Evolutionary conservation across 73 alveolate genomes (phyloP).

Genomic region (Paramecium biaurelia): DNA sequence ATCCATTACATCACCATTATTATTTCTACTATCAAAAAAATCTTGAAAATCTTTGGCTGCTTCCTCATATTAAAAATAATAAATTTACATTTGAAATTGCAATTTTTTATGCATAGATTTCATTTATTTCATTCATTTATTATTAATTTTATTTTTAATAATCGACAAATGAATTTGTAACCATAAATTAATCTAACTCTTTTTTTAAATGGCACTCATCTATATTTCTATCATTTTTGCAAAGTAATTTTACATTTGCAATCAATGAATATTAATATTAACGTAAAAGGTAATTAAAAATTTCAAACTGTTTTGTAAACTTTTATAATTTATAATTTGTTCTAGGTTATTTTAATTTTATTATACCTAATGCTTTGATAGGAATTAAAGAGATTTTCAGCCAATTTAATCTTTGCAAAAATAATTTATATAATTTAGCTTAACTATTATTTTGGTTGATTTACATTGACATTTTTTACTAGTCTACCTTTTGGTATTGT

Average conservation of each 20-base stretch:
- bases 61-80: neutral
- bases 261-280: neutral
- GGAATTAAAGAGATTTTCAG: neutral
- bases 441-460: neutral
- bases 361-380: neutral
- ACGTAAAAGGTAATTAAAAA: neutral
- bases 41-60: neutral
- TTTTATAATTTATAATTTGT: neutral
- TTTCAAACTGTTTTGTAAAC: neutral
- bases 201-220: neutral
- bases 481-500: neutral
- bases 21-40: neutral
- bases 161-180: neutral
- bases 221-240: neutral
- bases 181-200: neutral
- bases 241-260: neutral
- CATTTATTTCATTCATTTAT: neutral
- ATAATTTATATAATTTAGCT: neutral
- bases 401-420: neutral
- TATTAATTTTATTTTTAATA: neutral
- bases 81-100: neutral
- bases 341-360: neutral
- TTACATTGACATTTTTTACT: neutral
- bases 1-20: neutral
- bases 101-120: neutral